Base-by-base conservation (phyloP, 371 early-diverging fungal species). In the Lichtheimia ramosa region DNA sequence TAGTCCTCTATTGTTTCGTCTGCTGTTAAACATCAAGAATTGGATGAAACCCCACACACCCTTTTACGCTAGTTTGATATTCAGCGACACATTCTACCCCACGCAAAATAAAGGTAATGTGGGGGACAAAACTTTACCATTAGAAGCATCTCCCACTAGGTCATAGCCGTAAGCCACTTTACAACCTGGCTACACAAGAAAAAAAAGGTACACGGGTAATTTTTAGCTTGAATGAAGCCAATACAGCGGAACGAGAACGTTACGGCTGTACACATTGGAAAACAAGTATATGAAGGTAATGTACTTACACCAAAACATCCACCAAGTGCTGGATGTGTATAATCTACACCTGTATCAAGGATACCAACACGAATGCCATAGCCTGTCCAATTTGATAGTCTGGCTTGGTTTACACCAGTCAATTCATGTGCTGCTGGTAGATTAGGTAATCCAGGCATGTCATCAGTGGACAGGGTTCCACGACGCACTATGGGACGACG, bases 311-410 rank as follows among this genome's bases (percentile, higher is more conserved):
- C 89, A 67, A 86, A 86, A 57, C 91, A 81, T 2, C 88, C 88
- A 18, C 88, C 89, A 51, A 90, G 70, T 6, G 89, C 88, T 43
- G 89, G 87, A 65, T 89, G 89, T 14, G 74, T 79, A 66, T 86
- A 90, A 67, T 88, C 86, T 20, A 89, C 75, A 16, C 77, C 75
- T 41, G 77, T 56, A 48, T 63, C 63, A 13, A 63, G 48, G 20
- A 65, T 57, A 5, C 53, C 65, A 13, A 65, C 28, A 16, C 61
- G 60, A 39, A 65, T 52, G 3, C 65, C 65, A 40, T 57, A 39
- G 5, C 65, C 66, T 0, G 56, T 40, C 18, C 25, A 61, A 8
- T 58, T 54, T 15, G 13, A 21, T 13, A 48, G 23, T 39, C 34
- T 50, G 8, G 27, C 52, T 23, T 13, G 40, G 25, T 61, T 58